A percentile compares a stretch with the other conserved stretches of the same genome.
phyloP scores from a whole-genome alignment of 2,329 filamentous ascomycete genomes.

The Pseudogymnoascus sp. region DNA sequence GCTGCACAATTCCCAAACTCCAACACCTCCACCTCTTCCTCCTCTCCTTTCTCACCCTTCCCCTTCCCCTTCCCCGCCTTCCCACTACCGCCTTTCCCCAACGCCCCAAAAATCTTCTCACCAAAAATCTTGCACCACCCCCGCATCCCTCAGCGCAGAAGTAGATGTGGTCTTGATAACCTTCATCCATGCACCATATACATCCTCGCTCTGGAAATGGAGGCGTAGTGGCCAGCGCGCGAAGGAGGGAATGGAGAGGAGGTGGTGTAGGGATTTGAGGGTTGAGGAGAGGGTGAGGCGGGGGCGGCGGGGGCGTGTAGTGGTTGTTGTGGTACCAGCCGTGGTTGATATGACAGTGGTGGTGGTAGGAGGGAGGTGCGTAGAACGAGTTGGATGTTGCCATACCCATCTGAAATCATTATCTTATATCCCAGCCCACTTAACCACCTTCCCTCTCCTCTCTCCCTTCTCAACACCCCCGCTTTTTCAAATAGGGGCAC shows the following conservation, averaged over 20 bases:
- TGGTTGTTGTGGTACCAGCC: conserved; percentile 41
- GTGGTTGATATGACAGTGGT: conserved; percentile 34
- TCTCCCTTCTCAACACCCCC: not conserved
- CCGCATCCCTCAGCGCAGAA: not conserved
- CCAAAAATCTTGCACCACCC: not conserved
- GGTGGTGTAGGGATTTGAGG: conserved; percentile 70
- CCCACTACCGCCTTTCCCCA: not conserved
- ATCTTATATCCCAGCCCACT: too few species aligned
- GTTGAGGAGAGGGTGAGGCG: conserved; percentile 56
- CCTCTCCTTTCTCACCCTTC: not conserved
- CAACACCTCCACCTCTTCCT: not conserved
- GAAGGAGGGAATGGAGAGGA: conserved; percentile 75
- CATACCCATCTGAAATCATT: conserved; percentile 69
- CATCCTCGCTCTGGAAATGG: conserved; percentile 68
- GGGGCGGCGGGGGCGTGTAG: conserved; percentile 46
- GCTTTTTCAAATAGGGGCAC: not conserved
- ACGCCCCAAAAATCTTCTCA: not conserved
- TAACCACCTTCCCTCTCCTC: not conserved
- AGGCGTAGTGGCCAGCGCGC: conserved; percentile 72
- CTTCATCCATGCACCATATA: conserved; percentile 58
- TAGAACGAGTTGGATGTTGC: conserved; percentile 73
- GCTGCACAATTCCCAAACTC: not conserved
- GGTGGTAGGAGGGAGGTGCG: conserved; percentile 62
- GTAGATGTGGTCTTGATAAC: rapidly evolving
- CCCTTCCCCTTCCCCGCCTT: not conserved